Conservation (phyloP, 176 grass and related monocot species). For the Phragmites australis region DNA sequence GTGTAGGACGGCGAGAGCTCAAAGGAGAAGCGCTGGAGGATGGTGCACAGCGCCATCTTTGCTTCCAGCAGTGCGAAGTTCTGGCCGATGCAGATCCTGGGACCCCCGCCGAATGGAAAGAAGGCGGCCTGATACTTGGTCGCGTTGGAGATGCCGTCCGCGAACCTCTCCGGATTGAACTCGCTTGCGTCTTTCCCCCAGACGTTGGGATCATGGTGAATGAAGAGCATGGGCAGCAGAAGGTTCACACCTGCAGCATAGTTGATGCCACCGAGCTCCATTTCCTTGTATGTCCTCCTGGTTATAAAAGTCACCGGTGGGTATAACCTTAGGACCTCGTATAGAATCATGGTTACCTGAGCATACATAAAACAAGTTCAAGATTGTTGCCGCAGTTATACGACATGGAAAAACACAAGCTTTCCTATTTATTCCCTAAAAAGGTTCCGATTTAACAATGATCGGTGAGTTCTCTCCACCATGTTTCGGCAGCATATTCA, state of each 20-base stretch:
- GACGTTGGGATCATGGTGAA: conserved; percentile 64
- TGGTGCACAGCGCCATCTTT: conserved; percentile 59
- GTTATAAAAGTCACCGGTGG: conserved; percentile 27
- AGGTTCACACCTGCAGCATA: conserved; percentile 65
- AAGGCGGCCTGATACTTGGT: conserved; percentile 49
- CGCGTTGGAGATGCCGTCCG: conserved; percentile 60
- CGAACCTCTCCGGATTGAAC: conserved; percentile 76
- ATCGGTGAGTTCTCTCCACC: no score
- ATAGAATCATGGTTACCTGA: conserved; percentile 67
- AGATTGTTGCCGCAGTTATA: neutral
- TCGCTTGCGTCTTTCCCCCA: conserved; percentile 61
- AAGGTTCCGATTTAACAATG: no score
- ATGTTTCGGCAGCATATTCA: neutral
- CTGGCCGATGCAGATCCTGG: conserved; percentile 70
- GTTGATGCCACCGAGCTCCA: conserved; percentile 51
- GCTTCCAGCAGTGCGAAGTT: conserved; percentile 68
- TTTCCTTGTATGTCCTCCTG: conserved; percentile 55
- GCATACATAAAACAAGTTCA: neutral
- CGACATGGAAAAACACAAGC: no score
- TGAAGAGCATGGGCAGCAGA: conserved; percentile 33
- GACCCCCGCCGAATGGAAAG: conserved; percentile 72
- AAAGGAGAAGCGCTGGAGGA: conserved; percentile 76
- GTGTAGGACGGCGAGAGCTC: conserved; percentile 61
- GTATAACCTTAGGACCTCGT: conserved; percentile 77
- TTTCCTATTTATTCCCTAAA: no score